Evolutionary conservation across 768 basidiomycete genomes (phyloP), one percentile per base, ranked within the genome.

Genomic region (Collybiopsis confluens): DNA sequence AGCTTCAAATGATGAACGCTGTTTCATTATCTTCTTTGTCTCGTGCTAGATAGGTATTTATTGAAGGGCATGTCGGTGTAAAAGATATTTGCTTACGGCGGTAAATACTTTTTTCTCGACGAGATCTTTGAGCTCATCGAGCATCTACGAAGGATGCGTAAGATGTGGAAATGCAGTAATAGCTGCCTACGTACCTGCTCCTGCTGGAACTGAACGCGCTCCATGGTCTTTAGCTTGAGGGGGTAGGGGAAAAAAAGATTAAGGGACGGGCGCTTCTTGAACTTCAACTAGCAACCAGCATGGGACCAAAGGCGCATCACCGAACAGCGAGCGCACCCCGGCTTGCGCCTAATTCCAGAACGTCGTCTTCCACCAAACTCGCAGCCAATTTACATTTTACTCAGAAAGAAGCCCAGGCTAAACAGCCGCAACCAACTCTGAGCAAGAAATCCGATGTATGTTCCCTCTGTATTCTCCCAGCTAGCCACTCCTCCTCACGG

Each of bases 71-170:
- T 16, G 40, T 20, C 30, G 30, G 13, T 33, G 13, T 13, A 13
- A 23, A 52, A 6, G 21, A 30, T 21, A 4, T n/a, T 52, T 45
- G 69, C 82, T 66, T 63, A 90, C 89, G 70, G 83, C 75, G 0
- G 88, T 87, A 67, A 98, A 96, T 37, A 97, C 70, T 59, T 80
- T 81, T 70, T 90, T 92, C 61, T 92, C 82, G 56, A 88, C 83
- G 10, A 96, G 76, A 70, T 95, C 92, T 70, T 92, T 94, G 66
- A 96, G 87, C 85, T 97, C 94, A 44, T 86, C 82, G 82, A 96
- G 90, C 85, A 94, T 95, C 82, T 89, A 65, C n/a, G 20, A 52
- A 36, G 58, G 26, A 46, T 43, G 13, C 30, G 16, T 16, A 42
- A 33, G 30, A 5, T 9, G 41, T 10, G 15, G 13, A 35, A 52